Evolutionary conservation across 1,139 yeast genomes (phyloP), one percentile per base, ranked within the genome.

Genomic region (Hyphopichia khmerensis): DNA sequence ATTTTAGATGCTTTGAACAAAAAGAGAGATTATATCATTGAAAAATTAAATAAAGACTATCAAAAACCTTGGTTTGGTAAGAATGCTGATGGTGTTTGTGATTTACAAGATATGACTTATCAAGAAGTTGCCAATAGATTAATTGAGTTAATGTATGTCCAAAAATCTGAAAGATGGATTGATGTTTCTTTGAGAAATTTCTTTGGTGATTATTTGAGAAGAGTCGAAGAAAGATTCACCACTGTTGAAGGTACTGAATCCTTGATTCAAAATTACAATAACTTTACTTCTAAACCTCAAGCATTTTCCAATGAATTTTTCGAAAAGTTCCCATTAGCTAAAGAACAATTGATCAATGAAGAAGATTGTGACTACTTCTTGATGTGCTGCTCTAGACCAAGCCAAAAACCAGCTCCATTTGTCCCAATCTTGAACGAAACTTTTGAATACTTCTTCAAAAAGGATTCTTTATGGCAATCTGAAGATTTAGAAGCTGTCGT

Each of bases 391-490:
- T 78, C 83, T 51, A 83, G 84, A 64, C 96, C 96, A 55, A 64
- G 73, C 47, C 98, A 91, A 72, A 93, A 93, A 72, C 99, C 99
- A 36, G 97, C 90, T 62, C 99, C 99, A 49, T 93, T 93, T 60
- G 91, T 93, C 55, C 99, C 99, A 40, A 87, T 89, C 24, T 78
- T 93, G 65, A 96, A 95, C 62, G 96, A 88, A 54, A 86, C 89
- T 72, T 90, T 93, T 59, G 97, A 93, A 67, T 85, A 84, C 62
- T 93, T 87, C 80, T 95, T 93, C 80, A 93, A 93, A 82, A 93
- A 93, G 75, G 99, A 93, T 69, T 91, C 98, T 39, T 79, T 93
- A 64, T 93, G 99, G 99, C 99, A 93, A 78, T 87, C 96, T 31
- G 99, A 93, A 75, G 95, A 89, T 64, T 79, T 93, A 60, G 98